These are phyloP conservation scores for Botryotinia convoluta DNA, from an alignment of 2,329 filamentous ascomycete genomes.

Conservation along the genomic window DNA sequence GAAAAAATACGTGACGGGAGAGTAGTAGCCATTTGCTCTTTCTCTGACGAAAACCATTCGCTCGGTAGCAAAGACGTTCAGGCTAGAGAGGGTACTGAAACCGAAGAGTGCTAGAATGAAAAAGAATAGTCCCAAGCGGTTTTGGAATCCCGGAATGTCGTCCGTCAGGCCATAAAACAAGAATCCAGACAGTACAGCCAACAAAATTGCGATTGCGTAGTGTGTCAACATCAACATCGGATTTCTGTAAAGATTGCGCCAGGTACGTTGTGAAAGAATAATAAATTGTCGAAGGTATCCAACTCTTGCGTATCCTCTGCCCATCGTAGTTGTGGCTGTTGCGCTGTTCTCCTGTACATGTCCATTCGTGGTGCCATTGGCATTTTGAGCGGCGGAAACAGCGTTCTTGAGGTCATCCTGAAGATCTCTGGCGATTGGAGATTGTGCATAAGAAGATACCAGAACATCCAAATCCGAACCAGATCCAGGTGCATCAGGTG, in stretches of 20 bases:
- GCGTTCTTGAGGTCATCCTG: constrained; percentile 76
- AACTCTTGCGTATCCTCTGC: constrained; percentile 79
- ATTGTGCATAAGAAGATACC: constrained; percentile 71
- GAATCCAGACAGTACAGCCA: constrained; percentile 91
- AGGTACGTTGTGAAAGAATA: constrained; percentile 87
- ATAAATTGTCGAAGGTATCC: constrained; percentile 78
- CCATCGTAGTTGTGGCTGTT: constrained; percentile 50
- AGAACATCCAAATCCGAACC: constrained; percentile 80
- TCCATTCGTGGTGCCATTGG: constrained; percentile 62
- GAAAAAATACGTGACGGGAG: constrained; percentile 88
- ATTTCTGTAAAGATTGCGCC: constrained; percentile 96
- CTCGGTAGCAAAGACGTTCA: constrained; percentile 91
- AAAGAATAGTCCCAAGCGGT: constrained; percentile 94
- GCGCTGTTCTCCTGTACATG: constrained; percentile 50
- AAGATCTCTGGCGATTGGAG: constrained; percentile 71
- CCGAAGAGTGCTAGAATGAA: constrained; percentile 94
- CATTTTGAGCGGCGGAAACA: constrained; percentile 59
- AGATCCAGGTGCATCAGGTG: constrained; percentile 54
- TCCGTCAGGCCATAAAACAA: constrained; percentile 95
- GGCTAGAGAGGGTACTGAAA: constrained; percentile 90
- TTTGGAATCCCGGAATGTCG: constrained; percentile 97
- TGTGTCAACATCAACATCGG: constrained; percentile 98
- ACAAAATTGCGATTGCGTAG: constrained; percentile 92
- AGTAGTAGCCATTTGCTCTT: constrained; percentile 94
- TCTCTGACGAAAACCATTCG: constrained; percentile 88